Percentiles rank a stretch among this genome's conserved stretches.
Evolutionary conservation across 176 grass and related monocot species (phyloP).

Genomic region (Luzula sylvatica): DNA sequence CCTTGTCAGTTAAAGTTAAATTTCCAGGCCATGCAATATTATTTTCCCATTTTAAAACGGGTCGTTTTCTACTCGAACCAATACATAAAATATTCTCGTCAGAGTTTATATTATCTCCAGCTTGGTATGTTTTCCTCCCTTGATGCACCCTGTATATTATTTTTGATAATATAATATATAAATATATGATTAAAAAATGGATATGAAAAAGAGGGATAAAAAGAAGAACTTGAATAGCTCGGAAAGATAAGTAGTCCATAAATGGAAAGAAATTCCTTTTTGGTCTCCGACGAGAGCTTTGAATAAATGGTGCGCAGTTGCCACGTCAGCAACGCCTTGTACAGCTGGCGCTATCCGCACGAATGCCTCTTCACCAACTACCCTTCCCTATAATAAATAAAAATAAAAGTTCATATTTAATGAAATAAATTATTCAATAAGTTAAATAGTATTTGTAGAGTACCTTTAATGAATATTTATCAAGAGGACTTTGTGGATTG

Average conservation of each 20-base stretch:
- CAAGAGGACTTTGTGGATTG: conserved; percentile 27
- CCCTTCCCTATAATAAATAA: conserved; percentile 51
- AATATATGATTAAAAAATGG: conserved; percentile 13
- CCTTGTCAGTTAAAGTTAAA: conserved; percentile 75
- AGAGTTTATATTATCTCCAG: conserved; percentile 40
- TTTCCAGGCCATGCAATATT: conserved; percentile 92
- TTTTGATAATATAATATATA: conserved; percentile 6
- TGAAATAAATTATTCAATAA: not conserved
- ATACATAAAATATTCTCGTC: conserved; percentile 85
- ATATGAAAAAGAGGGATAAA: conserved; percentile 5
- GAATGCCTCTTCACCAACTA: conserved; percentile 92
- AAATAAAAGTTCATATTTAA: conserved; percentile 25
- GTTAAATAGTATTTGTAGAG: no score
- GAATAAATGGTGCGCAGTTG: conserved; percentile 72
- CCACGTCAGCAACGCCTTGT: conserved; percentile 59
- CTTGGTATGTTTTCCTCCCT: conserved; percentile 65
- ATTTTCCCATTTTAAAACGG: conserved; percentile 95
- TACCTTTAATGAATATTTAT: conserved; percentile 70
- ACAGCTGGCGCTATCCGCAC: conserved; percentile 81
- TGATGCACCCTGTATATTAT: conserved; percentile 56
- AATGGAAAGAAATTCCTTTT: conserved; percentile 51
- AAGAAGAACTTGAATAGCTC: conserved; percentile 79
- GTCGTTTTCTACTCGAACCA: conserved; percentile 84
- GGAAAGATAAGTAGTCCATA: conserved; percentile 72
- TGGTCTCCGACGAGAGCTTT: conserved; percentile 71